phyloP scores from a whole-genome alignment of 2,329 filamentous ascomycete genomes.

The Fusarium caatingaense region DNA sequence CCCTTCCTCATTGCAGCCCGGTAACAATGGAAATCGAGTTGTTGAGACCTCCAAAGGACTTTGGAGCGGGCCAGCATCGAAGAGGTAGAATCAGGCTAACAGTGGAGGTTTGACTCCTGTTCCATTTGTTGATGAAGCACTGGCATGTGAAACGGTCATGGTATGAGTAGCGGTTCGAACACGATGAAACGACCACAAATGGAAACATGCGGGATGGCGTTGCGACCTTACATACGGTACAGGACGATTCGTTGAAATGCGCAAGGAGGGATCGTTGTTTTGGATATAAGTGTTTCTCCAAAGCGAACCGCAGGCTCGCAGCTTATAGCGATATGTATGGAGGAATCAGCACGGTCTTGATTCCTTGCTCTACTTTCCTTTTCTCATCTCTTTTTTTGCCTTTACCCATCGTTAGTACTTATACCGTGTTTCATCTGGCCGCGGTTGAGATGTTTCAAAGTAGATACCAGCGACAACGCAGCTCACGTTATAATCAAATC shows the following conservation, averaged over 20 bases:
- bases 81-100: slow-evolving; percentile 37
- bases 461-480: slow-evolving; percentile 29
- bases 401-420: slow-evolving; percentile 1
- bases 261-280: slow-evolving; percentile 3
- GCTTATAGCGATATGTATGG: slow-evolving; percentile 14
- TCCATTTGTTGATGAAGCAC: not conserved
- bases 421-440: slow-evolving; percentile 1
- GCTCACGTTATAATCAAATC: slow-evolving; percentile 14
- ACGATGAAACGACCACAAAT: not conserved
- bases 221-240: not conserved
- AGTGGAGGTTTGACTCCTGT: not conserved
- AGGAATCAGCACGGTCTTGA: slow-evolving; percentile 8
- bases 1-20: slow-evolving; percentile 66
- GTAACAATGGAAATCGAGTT: slow-evolving; percentile 65
- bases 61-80: slow-evolving; percentile 59
- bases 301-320: slow-evolving; percentile 34
- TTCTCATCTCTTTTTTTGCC: not conserved
- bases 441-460: slow-evolving; percentile 13
- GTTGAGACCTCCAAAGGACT: slow-evolving; percentile 73
- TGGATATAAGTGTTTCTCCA: slow-evolving; percentile 10
- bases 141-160: not conserved
- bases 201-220: not conserved
- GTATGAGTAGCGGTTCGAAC: slow-evolving; percentile 5
- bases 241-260: not conserved
- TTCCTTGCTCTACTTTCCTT: slow-evolving; percentile 4